These are phyloP conservation scores for Alloteropsis angusta DNA, from an alignment of 202 grass and related monocot species.

Conservation along the genomic window DNA sequence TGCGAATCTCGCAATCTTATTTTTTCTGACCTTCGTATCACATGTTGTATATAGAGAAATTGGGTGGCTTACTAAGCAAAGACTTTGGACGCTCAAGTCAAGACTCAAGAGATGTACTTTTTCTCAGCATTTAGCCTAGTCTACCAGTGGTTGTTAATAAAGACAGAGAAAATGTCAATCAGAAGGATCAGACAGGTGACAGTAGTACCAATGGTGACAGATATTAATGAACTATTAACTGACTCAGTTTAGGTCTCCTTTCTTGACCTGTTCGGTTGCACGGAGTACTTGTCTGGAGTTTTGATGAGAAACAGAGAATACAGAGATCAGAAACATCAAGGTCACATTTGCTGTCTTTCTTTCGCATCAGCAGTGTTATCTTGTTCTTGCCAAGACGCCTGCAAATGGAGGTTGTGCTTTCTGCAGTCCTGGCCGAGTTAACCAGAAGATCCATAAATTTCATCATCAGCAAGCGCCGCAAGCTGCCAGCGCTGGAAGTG, in stretches of 20 bases:
- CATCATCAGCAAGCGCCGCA: neutral
- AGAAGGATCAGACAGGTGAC: too few relatives aligned
- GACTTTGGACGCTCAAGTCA: neutral
- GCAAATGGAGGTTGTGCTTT: neutral
- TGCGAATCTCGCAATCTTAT: neutral
- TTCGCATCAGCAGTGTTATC: too few relatives aligned
- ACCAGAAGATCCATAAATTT: neutral
- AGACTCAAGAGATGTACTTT: neutral
- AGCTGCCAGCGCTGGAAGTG: neutral
- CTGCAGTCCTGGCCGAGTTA: neutral
- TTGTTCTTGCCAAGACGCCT: neutral
- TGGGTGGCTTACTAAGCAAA: neutral
- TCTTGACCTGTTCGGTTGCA: too few relatives aligned
- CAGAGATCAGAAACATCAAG: neutral
- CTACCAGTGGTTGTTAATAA: neutral
- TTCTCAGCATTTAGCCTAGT: neutral
- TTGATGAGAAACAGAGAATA: neutral
- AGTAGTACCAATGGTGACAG: too few relatives aligned
- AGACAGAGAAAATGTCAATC: neutral
- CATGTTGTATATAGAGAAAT: neutral
- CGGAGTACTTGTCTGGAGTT: neutral
- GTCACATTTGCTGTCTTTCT: neutral
- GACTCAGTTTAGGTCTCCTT: neutral
- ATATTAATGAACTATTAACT: neutral
- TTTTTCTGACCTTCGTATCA: neutral